Conservation (phyloP, 371 early-diverging fungal species). For the Saksenaea vasiformis region DNA sequence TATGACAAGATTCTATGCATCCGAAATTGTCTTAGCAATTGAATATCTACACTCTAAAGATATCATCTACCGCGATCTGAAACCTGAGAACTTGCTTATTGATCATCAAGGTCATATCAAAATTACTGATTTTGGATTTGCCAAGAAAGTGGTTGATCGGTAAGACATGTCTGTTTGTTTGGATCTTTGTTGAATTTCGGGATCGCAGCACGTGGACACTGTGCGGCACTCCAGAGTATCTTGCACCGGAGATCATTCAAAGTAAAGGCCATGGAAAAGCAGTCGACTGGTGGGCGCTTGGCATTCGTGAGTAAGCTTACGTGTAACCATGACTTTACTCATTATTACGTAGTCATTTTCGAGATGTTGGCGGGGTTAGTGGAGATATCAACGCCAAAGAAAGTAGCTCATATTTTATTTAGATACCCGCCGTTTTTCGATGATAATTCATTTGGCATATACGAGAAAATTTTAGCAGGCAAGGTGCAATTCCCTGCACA, state of each 20-base stretch:
- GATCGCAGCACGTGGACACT: conserved; percentile 81
- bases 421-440: conserved; percentile 97
- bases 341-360: conserved; percentile 68
- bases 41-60: conserved; percentile 85
- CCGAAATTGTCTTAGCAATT: conserved; percentile 67
- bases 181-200: conserved; percentile 29
- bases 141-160: conserved; percentile 58
- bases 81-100: conserved; percentile 87
- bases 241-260: conserved; percentile 98
- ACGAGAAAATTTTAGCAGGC: conserved; percentile 80
- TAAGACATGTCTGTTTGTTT: conserved; percentile 14
- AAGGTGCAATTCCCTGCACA: conserved; percentile 87
- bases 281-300: conserved; percentile 99
- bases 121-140: conserved; percentile 96
- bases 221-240: conserved; percentile 98
- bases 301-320: conserved; percentile 56
- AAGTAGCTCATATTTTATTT: conserved; percentile 17
- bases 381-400: neutral
- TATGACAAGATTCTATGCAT: conserved; percentile 75
- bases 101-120: conserved; percentile 89
- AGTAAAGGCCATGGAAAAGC: conserved; percentile 95
- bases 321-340: neutral
- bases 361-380: conserved; percentile 89
- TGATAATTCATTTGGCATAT: conserved; percentile 88
- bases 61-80: conserved; percentile 90